Conservation (phyloP, 306 rosid genomes). For the Lathyrus tuberosus region DNA sequence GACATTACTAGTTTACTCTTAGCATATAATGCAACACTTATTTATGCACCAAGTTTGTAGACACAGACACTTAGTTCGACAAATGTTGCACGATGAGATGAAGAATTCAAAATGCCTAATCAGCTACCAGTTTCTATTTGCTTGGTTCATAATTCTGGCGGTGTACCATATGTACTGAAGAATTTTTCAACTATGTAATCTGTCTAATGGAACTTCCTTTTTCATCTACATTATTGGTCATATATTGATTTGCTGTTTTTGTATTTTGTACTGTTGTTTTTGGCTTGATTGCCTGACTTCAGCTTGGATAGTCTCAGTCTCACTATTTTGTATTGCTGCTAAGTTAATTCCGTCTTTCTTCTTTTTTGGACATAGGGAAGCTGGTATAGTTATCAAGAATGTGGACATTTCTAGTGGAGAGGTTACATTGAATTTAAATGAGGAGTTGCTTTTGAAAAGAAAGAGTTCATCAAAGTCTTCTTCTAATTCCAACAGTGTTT, state of each 20-base stretch:
- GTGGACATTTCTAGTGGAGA: slow-evolving; percentile 78
- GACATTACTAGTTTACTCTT: slow-evolving; percentile 14
- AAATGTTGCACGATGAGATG: slow-evolving; percentile 12
- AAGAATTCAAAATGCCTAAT: slow-evolving; percentile 22
- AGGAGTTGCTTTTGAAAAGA: slow-evolving; percentile 67
- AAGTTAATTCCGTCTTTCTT: slow-evolving; percentile 38
- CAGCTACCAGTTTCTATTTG: slow-evolving; percentile 20
- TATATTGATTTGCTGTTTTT: slow-evolving; percentile 31
- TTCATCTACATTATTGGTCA: slow-evolving; percentile 7
- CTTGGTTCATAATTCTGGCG: slow-evolving; percentile 32
- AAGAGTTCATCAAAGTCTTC: slow-evolving; percentile 62
- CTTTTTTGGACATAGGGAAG: slow-evolving; percentile 82
- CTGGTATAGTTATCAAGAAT: slow-evolving; percentile 76
- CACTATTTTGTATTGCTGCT: slow-evolving; percentile 5
- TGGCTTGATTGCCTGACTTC: slow-evolving; percentile 24
- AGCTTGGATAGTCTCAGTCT: slow-evolving; percentile 14
- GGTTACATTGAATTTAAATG: slow-evolving; percentile 74
- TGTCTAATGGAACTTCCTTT: slow-evolving; percentile 34
- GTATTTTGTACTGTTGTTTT: slow-evolving; percentile 1
- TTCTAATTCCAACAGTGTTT: slow-evolving; percentile 51
- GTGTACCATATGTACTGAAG: slow-evolving; percentile 5
- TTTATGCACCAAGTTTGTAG: slow-evolving; percentile 11
- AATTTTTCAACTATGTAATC: slow-evolving; percentile 12
- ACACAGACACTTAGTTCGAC: slow-evolving; percentile 20
- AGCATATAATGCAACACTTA: slow-evolving; percentile 23